Evolutionary conservation across 108 stramenopile genomes (phyloP).

Genomic region (Nitzschia palea): DNA sequence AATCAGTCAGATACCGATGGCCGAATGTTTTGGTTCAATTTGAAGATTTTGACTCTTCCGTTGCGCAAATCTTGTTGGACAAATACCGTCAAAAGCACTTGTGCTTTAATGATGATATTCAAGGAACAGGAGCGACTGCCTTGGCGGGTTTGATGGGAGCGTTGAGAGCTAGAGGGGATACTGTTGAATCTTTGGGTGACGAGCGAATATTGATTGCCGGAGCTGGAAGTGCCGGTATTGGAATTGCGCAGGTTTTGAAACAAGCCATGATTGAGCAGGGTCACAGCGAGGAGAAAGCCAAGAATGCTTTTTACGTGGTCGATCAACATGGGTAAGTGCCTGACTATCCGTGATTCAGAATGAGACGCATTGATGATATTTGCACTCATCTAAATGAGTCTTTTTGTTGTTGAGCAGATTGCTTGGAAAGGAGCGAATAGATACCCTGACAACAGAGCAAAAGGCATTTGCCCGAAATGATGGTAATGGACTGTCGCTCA

Average conservation of each 20-base stretch:
- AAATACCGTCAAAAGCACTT: constrained; percentile 83
- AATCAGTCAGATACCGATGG: constrained; percentile 92
- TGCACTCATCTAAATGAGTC: background rate
- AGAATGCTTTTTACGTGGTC: constrained; percentile 76
- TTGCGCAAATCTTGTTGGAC: constrained; percentile 89
- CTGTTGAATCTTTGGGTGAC: constrained; percentile 72
- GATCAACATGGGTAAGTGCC: constrained; percentile 76
- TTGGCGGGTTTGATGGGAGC: constrained; percentile 85
- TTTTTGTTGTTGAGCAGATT: constrained; percentile 22
- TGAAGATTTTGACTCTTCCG: constrained; percentile 94
- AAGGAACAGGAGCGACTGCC: constrained; percentile 92
- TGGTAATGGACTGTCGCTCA: constrained; percentile 65
- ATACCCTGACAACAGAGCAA: constrained; percentile 64
- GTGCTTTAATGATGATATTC: constrained; percentile 99
- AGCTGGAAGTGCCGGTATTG: constrained; percentile 93
- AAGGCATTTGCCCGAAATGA: constrained; percentile 62
- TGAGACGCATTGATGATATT: background rate
- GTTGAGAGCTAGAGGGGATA: constrained; percentile 72
- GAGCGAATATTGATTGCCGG: constrained; percentile 90
- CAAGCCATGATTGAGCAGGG: constrained; percentile 91
- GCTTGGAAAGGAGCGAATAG: constrained; percentile 63
- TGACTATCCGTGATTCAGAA: background rate
- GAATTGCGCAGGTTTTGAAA: constrained; percentile 84
- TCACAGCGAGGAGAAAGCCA: constrained; percentile 68
- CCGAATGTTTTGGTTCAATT: constrained; percentile 93